Evolutionary conservation across 441 rosid species (phyloP).

Genomic region (Biscutella laevigata): DNA sequence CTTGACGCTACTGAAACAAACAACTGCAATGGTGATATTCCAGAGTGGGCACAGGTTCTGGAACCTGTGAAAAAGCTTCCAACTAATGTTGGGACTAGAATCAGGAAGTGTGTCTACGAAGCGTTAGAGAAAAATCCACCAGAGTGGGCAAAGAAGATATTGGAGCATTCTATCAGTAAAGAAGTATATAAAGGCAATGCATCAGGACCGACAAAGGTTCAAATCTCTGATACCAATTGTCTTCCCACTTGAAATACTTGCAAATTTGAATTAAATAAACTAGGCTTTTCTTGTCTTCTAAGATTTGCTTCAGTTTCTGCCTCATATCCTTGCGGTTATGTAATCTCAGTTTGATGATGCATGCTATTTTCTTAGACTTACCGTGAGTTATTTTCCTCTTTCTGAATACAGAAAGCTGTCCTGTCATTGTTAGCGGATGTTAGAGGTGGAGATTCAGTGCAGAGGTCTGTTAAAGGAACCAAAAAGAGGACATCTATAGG

Average conservation of each 20-base stretch:
- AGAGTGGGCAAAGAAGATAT: constrained; percentile 81
- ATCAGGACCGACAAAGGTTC: constrained; percentile 99
- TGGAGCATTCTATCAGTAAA: constrained; percentile 92
- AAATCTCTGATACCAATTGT: constrained; percentile 10
- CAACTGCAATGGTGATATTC: constrained; percentile 47
- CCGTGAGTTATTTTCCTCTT: constrained; percentile 20
- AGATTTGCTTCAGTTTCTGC: constrained; percentile 1
- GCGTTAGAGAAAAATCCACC: constrained; percentile 83
- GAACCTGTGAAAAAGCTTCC: constrained; percentile 96
- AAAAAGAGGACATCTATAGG: constrained; percentile 47
- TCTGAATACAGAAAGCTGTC: constrained; percentile 92
- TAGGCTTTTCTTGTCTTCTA: constrained; percentile 1
- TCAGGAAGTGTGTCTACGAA: constrained; percentile 83
- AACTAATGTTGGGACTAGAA: constrained; percentile 98
- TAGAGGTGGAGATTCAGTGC: constrained; percentile 38
- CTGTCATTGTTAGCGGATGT: constrained; percentile 79
- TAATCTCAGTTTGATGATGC: constrained; percentile 8
- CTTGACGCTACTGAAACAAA: constrained; percentile 43
- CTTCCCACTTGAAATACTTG: constrained; percentile 17
- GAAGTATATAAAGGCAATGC: constrained; percentile 99
- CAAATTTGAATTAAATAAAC: constrained; percentile 11
- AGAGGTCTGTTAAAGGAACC: constrained; percentile 45
- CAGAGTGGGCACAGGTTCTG: constrained; percentile 84
- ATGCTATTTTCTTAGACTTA: constrained; percentile 2
- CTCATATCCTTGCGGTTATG: constrained; percentile 8